Base-by-base conservation (phyloP, 257 asterid species). In the Agastache rugosa region DNA sequence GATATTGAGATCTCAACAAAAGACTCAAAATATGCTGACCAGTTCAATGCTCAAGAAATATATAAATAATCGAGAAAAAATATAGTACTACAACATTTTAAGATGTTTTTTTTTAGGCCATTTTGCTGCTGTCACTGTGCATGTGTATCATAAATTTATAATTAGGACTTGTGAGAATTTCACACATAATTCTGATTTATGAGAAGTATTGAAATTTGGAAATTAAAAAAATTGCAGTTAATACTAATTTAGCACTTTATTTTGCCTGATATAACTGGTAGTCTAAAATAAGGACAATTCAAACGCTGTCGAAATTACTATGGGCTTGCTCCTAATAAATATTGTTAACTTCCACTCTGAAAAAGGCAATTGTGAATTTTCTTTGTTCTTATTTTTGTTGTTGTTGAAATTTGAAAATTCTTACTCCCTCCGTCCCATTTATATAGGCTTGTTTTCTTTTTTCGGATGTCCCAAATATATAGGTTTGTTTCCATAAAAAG, bases 11-110 rank as follows among this genome's bases (percentile, higher is more conserved):
- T 77, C 83, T 69, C 72, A 48, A 69, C 67, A 73, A 79, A 78
- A 82, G 80, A 74, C 79, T 72, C 74, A 12, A 72, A 79, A 73
- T 56, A 77, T 77, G 79, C 78, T 79, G 85, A 82, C 86, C 81
- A 77, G 71, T 79, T 84, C 86, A 79, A 84, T 78, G 80, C 85
- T 76, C 75, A 68, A 75, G 80, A 67, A 64, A 11, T 29, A 71
- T 23, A 39, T 39, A 39, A 39, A 25, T 45, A 47, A 25, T 66
- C 1, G 59, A 45, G n/a, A 47, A 47, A 47, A 20, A 42, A 31
- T 62, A 67, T 12, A 65, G n/a, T n/a, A n/a, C n/a, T n/a, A n/a
- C 11, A 58, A 47, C 56, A 23, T 64, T 37, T 41, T 39, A 19
- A 22, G 35, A 6, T 41, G n/a, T 64, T 41, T 64, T 2, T 17